Percentiles rank a stretch among this genome's conserved stretches.
These are phyloP conservation scores for Cladosporium sp. DNA, from an alignment of 2,329 filamentous ascomycete species.

Conservation along the genomic window DNA sequence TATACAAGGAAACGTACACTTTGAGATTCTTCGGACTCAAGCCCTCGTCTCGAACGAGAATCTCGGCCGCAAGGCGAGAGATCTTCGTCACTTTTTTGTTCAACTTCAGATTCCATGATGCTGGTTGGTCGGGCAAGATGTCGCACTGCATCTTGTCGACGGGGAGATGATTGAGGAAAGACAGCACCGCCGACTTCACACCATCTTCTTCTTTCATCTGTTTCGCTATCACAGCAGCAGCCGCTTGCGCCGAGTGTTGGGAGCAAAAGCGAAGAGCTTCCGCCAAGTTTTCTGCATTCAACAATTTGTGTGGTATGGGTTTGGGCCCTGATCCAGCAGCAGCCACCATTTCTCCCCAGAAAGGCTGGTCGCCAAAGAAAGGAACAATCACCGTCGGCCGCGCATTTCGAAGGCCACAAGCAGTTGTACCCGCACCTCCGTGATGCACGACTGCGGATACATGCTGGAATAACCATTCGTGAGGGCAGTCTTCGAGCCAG, in stretches of 20 bases:
- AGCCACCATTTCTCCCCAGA: constrained; percentile 48
- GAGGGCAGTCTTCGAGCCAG: constrained; percentile 50
- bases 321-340: constrained; percentile 56
- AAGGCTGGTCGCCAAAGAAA: constrained; percentile 54
- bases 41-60: constrained; percentile 8
- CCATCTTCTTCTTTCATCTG: constrained; percentile 64
- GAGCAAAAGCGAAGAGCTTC: constrained; percentile 45
- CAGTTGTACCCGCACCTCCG: constrained; percentile 55
- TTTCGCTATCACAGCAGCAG: constrained; percentile 56
- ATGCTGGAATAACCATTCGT: constrained; percentile 54
- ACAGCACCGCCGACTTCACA: constrained; percentile 62
- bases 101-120: constrained; percentile 4
- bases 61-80: constrained; percentile 7
- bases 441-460: constrained; percentile 54
- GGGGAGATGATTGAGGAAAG: constrained; percentile 60
- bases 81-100: background rate
- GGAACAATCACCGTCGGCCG: constrained; percentile 51
- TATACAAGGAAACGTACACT: background rate
- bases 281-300: constrained; percentile 39
- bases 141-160: constrained; percentile 10
- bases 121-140: constrained; percentile 2
- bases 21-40: constrained; percentile 8
- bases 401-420: constrained; percentile 47
- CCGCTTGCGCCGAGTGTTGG: constrained; percentile 55
- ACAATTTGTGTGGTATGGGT: constrained; percentile 72